Evolutionary conservation across 371 early-diverging fungal species (phyloP).

Genomic region (Mucor irregularis): DNA sequence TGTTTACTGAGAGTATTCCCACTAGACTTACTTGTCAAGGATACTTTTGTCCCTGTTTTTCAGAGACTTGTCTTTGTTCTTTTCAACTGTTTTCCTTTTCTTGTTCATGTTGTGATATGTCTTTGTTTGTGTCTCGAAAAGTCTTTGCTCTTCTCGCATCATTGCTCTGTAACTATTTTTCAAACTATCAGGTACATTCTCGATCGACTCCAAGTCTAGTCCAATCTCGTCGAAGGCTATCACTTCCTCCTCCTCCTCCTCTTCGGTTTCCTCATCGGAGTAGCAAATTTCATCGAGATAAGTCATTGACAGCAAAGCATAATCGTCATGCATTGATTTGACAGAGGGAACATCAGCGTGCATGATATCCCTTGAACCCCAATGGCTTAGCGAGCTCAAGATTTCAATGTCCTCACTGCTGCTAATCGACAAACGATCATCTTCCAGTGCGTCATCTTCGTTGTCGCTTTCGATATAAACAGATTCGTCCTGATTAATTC

Average conservation of each 20-base stretch:
- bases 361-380: conserved; percentile 4
- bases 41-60: not conserved
- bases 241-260: not conserved
- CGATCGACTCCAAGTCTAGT: not conserved
- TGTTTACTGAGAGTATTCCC: no score
- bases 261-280: not conserved
- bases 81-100: not conserved
- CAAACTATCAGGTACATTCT: conserved; percentile 5
- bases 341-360: not conserved
- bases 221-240: not conserved
- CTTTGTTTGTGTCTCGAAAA: conserved; percentile 1
- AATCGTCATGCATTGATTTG: not conserved
- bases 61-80: not conserved
- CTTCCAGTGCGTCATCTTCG: not conserved
- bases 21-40: conserved; percentile 7
- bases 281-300: conserved; percentile 3
- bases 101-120: conserved; percentile 1
- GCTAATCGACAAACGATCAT: conserved; percentile 17
- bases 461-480: conserved; percentile 14
- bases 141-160: not conserved
- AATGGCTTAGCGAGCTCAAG: conserved; percentile 10
- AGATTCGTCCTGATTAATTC: conserved; percentile 11
- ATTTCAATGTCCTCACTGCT: conserved; percentile 22
- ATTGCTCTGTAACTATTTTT: conserved; percentile 6
- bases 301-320: not conserved